Evolutionary conservation across 1,139 yeast species (phyloP).

Genomic region (Geotrichum carabidarum): DNA sequence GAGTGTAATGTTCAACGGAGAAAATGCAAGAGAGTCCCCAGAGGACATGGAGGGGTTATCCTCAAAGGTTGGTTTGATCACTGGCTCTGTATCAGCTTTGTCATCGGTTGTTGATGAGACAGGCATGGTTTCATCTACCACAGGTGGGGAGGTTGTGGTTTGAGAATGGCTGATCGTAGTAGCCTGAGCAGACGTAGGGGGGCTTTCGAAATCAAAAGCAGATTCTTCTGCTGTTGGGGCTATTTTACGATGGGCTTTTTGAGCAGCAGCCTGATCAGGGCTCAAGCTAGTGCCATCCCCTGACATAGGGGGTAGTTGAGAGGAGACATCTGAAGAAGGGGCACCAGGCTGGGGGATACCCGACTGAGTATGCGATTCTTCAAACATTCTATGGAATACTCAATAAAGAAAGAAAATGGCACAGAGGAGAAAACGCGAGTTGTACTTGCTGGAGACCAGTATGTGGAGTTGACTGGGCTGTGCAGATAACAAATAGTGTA

Average conservation of each 20-base stretch:
- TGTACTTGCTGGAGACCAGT: no score
- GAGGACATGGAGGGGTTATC: constrained; percentile 6
- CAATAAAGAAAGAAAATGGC: no score
- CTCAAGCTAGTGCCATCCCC: background rate
- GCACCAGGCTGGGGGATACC: no score
- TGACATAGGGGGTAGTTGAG: background rate
- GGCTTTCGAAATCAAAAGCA: background rate
- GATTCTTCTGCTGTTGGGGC: background rate
- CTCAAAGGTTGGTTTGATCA: background rate
- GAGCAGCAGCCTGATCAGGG: background rate
- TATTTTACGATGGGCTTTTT: background rate
- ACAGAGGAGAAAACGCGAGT: no score
- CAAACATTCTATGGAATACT: no score
- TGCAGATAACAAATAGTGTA: no score
- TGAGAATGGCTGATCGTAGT: background rate
- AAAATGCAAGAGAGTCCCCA: constrained; percentile 5
- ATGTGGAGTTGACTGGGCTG: no score
- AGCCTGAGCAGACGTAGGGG: background rate
- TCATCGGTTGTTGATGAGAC: background rate
- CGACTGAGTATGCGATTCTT: no score
- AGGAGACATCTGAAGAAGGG: background rate
- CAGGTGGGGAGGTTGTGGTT: background rate
- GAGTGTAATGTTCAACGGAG: constrained; percentile 25
- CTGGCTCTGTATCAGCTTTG: background rate
- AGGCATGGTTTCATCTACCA: background rate